Percentiles rank a stretch among this genome's conserved stretches.
phyloP scores from a whole-genome alignment of 2,329 filamentous ascomycete genomes.

The Lachnellula occidentalis region DNA sequence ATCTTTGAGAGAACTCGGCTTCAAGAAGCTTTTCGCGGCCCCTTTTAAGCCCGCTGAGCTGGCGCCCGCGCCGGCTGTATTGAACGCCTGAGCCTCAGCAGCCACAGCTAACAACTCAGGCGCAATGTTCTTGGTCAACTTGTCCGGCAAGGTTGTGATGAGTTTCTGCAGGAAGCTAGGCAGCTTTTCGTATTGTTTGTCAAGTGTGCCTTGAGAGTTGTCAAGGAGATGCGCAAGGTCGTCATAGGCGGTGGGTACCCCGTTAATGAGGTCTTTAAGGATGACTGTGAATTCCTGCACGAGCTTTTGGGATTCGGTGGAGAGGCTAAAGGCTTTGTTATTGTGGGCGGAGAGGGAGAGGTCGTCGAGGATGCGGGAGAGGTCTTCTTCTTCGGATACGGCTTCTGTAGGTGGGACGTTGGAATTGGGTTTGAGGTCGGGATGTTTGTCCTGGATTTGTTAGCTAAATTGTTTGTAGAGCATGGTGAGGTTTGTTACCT shows the following conservation, averaged over 20 bases:
- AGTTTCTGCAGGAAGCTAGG: conserved; percentile 79
- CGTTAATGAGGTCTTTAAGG: conserved; percentile 86
- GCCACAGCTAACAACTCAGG: conserved; percentile 79
- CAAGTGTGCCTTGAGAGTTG: conserved; percentile 56
- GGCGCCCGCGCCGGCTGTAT: conserved; percentile 9
- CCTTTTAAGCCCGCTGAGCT: conserved; percentile 38
- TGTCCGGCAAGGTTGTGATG: conserved; percentile 76
- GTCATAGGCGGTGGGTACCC: conserved; percentile 86
- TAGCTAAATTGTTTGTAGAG: background rate
- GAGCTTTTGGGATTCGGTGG: conserved; percentile 76
- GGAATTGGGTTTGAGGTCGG: conserved; percentile 35
- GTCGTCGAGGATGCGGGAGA: conserved; percentile 73
- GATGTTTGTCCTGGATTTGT: conserved; percentile 32
- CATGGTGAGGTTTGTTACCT: conserved; percentile 9
- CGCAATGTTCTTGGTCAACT: conserved; percentile 68
- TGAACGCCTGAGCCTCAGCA: conserved; percentile 57
- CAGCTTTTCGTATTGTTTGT: conserved; percentile 58
- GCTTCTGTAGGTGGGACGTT: conserved; percentile 35
- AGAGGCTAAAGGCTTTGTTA: conserved; percentile 79
- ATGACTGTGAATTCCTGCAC: conserved; percentile 81
- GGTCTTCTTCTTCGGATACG: conserved; percentile 58
- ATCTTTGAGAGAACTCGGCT: conserved; percentile 68
- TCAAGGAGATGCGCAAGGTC: conserved; percentile 67
- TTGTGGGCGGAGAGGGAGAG: conserved; percentile 79
- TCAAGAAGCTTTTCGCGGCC: conserved; percentile 61